phyloP scores from a whole-genome alignment of 805 yeast species.

The Brettanomyces custersianus region DNA sequence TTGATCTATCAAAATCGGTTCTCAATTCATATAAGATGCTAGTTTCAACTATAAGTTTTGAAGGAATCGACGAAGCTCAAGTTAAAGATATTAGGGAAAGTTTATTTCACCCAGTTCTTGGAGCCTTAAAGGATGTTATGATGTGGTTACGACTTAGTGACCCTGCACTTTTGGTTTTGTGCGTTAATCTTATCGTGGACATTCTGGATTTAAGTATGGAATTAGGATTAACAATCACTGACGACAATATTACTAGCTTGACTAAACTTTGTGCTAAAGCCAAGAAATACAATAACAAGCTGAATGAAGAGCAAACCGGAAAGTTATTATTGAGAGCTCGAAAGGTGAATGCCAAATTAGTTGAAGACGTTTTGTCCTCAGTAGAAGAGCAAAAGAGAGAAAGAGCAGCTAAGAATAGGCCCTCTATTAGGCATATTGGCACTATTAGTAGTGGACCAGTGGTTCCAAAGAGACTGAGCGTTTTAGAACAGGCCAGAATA shows the following conservation, averaged over 20 bases:
- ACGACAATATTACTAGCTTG: slow-evolving; percentile 41
- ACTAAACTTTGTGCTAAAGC: slow-evolving; percentile 60
- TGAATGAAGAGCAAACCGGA: slow-evolving; percentile 56
- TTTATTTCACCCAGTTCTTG: slow-evolving; percentile 45
- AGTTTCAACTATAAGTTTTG: slow-evolving; percentile 17
- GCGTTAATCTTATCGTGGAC: slow-evolving; percentile 61
- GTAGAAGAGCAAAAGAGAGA: slow-evolving; percentile 26
- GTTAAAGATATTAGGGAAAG: slow-evolving; percentile 14
- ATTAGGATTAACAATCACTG: slow-evolving; percentile 42
- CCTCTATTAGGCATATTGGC: slow-evolving; percentile 1
- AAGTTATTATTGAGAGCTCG: slow-evolving; percentile 57
- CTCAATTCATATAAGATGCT: slow-evolving; percentile 57
- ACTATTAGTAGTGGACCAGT: neutral
- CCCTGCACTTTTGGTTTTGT: slow-evolving; percentile 57
- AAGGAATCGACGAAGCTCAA: slow-evolving; percentile 11
- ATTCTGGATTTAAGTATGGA: slow-evolving; percentile 59
- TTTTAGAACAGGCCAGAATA: slow-evolving; percentile 19
- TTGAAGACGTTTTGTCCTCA: slow-evolving; percentile 40
- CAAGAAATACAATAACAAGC: slow-evolving; percentile 58
- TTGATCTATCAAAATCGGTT: slow-evolving; percentile 66
- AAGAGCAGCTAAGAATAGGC: neutral
- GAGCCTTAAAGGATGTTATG: slow-evolving; percentile 59
- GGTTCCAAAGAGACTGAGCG: slow-evolving; percentile 16
- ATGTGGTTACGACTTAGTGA: slow-evolving; percentile 83
- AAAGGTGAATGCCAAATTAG: slow-evolving; percentile 42